Percentiles rank a stretch among this genome's conserved stretches.
Conservation (phyloP, 2,329 filamentous ascomycete genomes). For the Didymella glomerata region DNA sequence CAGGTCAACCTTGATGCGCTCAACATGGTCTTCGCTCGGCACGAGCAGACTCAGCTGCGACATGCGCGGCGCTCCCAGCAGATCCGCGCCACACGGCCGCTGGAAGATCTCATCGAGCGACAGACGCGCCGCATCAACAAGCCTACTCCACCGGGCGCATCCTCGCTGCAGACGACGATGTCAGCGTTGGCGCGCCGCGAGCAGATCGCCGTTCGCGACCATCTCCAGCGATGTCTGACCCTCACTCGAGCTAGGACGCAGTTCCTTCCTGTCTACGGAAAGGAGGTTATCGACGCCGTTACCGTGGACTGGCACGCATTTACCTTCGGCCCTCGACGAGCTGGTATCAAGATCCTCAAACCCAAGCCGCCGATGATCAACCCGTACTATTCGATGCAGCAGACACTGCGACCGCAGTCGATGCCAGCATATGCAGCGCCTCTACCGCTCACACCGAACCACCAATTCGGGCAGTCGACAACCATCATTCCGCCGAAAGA, state of each 20-base stretch:
- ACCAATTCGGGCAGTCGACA: slow-evolving; percentile 31
- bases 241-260: slow-evolving; percentile 83
- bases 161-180: slow-evolving; percentile 73
- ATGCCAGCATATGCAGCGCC: slow-evolving; percentile 11
- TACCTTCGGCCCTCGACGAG: slow-evolving; percentile 51
- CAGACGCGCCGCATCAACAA: slow-evolving; percentile 68
- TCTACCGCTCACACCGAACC: slow-evolving; percentile 20
- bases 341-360: slow-evolving; percentile 43
- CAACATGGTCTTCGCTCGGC: slow-evolving; percentile 76
- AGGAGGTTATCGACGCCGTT: slow-evolving; percentile 76
- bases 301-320: slow-evolving; percentile 62
- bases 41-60: slow-evolving; percentile 69
- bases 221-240: slow-evolving; percentile 81
- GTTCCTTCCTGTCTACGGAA: slow-evolving; percentile 81
- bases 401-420: slow-evolving; percentile 12
- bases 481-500: slow-evolving; percentile 34
- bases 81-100: slow-evolving; percentile 70
- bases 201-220: slow-evolving; percentile 71
- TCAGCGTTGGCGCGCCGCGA: slow-evolving; percentile 73
- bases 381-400: slow-evolving; percentile 18
- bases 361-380: slow-evolving; percentile 21
- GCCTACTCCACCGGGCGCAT: slow-evolving; percentile 60
- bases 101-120: slow-evolving; percentile 75
- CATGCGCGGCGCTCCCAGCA: slow-evolving; percentile 50
- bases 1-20: slow-evolving; percentile 77